Evolutionary conservation across 257 asterid genomes (phyloP).

Genomic region (Przewalskia tangutica): DNA sequence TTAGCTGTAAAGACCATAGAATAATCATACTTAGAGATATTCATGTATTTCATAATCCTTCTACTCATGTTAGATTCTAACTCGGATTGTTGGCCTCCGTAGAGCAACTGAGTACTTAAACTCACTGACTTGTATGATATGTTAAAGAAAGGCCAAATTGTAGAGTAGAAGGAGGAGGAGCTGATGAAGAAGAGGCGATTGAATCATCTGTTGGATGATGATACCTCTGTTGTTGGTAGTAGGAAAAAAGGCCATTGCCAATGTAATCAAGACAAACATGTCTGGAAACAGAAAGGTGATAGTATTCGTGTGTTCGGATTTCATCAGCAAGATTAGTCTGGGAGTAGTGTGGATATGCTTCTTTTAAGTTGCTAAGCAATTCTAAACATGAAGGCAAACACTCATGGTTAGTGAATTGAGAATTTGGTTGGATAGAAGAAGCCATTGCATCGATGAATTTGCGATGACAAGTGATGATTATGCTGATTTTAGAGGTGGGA

Average conservation of each 20-base stretch:
- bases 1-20: slow-evolving; percentile 62
- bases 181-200: slow-evolving; percentile 33
- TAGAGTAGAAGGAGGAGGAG: slow-evolving; percentile 8
- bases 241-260: slow-evolving; percentile 77
- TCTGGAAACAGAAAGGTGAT: slow-evolving; percentile 31
- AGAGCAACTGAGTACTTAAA: slow-evolving; percentile 31
- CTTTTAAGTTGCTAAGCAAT: slow-evolving; percentile 19
- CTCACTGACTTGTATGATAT: slow-evolving; percentile 34
- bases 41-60: slow-evolving; percentile 61
- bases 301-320: slow-evolving; percentile 50
- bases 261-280: slow-evolving; percentile 64
- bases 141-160: slow-evolving; percentile 34
- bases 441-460: slow-evolving; percentile 31
- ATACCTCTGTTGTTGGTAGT: slow-evolving; percentile 27
- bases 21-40: slow-evolving; percentile 54
- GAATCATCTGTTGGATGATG: slow-evolving; percentile 7
- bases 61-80: slow-evolving; percentile 32
- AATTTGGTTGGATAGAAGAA: slow-evolving; percentile 36
- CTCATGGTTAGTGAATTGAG: slow-evolving; percentile 66
- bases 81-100: slow-evolving; percentile 33
- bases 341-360: slow-evolving; percentile 30
- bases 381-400: slow-evolving; percentile 42
- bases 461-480: slow-evolving; percentile 15
- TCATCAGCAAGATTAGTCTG: slow-evolving; percentile 36
- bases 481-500: not conserved